Conservation (phyloP, 345 rosid genomes). For the Conringia planisiliqua region DNA sequence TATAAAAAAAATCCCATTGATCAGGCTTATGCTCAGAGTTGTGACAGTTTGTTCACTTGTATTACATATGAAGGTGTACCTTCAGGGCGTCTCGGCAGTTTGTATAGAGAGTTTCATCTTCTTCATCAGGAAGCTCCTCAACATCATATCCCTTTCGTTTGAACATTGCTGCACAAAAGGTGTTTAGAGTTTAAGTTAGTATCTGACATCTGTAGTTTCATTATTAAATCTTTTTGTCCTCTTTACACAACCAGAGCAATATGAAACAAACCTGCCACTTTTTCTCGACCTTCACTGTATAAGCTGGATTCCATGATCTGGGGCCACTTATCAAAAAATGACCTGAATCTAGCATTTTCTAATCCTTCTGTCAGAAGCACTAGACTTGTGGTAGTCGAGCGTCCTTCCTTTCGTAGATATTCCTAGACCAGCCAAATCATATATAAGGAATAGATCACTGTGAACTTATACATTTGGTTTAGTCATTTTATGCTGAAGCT, state of each 20-base stretch:
- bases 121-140: constrained; percentile 74
- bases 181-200: constrained; percentile 13
- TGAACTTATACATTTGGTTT: background rate
- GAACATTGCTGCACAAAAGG: constrained; percentile 55
- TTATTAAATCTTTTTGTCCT: background rate
- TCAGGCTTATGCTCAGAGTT: constrained; percentile 16
- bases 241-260: background rate
- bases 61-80: constrained; percentile 38
- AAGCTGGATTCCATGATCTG: constrained; percentile 50
- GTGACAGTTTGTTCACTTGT: constrained; percentile 4
- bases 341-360: constrained; percentile 63
- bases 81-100: constrained; percentile 59
- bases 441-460: background rate
- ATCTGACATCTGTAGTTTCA: background rate
- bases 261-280: constrained; percentile 72
- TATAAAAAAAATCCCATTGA: background rate
- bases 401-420: constrained; percentile 55
- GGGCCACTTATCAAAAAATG: constrained; percentile 71
- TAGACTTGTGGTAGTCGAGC: constrained; percentile 51
- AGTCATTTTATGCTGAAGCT: background rate
- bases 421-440: constrained; percentile 37
- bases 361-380: constrained; percentile 72
- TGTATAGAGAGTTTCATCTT: constrained; percentile 37
- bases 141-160: constrained; percentile 73
- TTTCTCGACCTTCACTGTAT: constrained; percentile 81